These are phyloP conservation scores for Hibiscus mutabilis DNA, from an alignment of 345 rosid genomes.

Conservation along the genomic window DNA sequence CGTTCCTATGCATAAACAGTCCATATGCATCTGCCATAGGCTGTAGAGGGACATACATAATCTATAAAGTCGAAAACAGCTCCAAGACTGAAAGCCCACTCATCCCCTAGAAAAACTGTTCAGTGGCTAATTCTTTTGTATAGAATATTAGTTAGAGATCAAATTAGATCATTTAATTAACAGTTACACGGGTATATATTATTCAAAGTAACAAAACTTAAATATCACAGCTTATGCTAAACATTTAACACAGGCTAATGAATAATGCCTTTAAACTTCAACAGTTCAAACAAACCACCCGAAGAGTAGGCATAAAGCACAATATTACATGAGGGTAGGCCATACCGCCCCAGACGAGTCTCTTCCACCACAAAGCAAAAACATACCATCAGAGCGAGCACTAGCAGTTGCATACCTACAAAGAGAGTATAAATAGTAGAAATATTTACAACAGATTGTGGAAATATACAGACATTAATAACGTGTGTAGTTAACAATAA, in stretches of 20 bases:
- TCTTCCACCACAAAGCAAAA: slow-evolving; percentile 97
- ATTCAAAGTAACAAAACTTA: background rate
- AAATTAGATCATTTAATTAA: background rate
- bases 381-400: slow-evolving; percentile 98
- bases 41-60: slow-evolving; percentile 35
- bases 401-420: slow-evolving; percentile 91
- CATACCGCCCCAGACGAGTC: slow-evolving; percentile 82
- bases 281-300: background rate
- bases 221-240: background rate
- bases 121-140: background rate
- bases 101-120: background rate
- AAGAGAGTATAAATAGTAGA: slow-evolving; percentile 7
- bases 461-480: slow-evolving; percentile 7
- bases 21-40: slow-evolving; percentile 96
- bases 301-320: background rate
- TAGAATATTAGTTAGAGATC: background rate
- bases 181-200: background rate
- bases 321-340: background rate
- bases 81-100: background rate
- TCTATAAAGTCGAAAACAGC: slow-evolving; percentile 7
- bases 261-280: background rate
- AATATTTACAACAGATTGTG: slow-evolving; percentile 11
- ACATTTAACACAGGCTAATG: background rate
- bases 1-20: slow-evolving; percentile 95
- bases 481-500: slow-evolving; percentile 5